These are phyloP conservation scores for Pseudocercospora macadamiae DNA, from an alignment of 2,329 filamentous ascomycete genomes.

Conservation along the genomic window DNA sequence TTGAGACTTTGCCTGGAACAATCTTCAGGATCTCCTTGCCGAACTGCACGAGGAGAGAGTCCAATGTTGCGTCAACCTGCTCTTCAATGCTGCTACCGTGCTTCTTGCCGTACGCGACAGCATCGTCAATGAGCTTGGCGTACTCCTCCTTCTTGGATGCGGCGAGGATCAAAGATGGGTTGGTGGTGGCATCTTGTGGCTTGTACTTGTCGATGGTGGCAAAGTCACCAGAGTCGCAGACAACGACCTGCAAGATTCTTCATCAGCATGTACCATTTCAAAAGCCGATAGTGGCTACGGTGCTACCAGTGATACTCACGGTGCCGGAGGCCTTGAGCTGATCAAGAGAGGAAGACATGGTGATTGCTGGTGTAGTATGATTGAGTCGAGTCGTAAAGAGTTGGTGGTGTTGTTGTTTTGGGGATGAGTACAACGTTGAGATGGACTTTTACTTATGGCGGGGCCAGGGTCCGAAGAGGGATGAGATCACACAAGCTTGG, in stretches of 20 bases:
- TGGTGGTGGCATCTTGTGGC: conserved; percentile 99
- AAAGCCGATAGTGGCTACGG: conserved; percentile 18
- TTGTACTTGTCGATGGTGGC: conserved; percentile 98
- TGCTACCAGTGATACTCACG: conserved; percentile 60
- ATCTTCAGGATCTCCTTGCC: conserved; percentile 97
- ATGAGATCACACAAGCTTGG: not conserved
- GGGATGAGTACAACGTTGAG: not conserved
- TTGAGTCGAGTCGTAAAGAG: not conserved
- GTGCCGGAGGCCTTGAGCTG: conserved; percentile 97
- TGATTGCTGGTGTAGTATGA: conserved; percentile 17
- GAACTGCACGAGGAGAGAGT: conserved; percentile 95
- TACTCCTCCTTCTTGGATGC: conserved; percentile 71
- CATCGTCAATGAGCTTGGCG: conserved; percentile 33
- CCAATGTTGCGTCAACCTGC: conserved; percentile 87
- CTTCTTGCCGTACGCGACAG: conserved; percentile 79
- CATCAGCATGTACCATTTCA: conserved; percentile 26
- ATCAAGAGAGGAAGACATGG: conserved; percentile 92
- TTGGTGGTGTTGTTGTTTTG: not conserved
- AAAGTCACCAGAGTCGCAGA: conserved; percentile 88
- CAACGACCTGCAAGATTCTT: conserved; percentile 69
- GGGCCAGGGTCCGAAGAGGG: too few species aligned
- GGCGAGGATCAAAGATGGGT: conserved; percentile 97
- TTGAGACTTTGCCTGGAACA: conserved; percentile 97
- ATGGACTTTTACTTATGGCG: too few species aligned
- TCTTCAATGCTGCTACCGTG: conserved; percentile 68